These are phyloP conservation scores for Paecilomyces sp. DNA, from an alignment of 2,329 filamentous ascomycete species.

Conservation along the genomic window DNA sequence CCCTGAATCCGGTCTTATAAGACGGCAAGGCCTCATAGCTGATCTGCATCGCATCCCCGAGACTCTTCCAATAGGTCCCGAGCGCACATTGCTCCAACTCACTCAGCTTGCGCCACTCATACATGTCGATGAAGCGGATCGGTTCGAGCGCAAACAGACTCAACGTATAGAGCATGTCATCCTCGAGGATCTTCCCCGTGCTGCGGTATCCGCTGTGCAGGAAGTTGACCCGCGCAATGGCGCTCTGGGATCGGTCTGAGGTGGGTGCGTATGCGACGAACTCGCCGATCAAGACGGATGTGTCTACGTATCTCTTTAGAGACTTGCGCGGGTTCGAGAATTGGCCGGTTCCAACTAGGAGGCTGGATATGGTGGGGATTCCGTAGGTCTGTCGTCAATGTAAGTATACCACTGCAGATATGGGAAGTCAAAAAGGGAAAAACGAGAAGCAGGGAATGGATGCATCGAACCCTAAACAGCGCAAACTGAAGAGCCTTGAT, in stretches of 20 bases:
- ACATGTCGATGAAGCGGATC: slow-evolving; percentile 53
- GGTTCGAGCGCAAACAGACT: slow-evolving; percentile 61
- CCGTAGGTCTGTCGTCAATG: slow-evolving; percentile 44
- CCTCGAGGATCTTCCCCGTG: slow-evolving; percentile 52
- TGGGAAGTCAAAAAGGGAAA: background rate
- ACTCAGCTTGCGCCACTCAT: slow-evolving; percentile 63
- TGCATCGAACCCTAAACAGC: slow-evolving; percentile 44
- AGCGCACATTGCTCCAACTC: slow-evolving; percentile 62
- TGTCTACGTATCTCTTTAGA: slow-evolving; percentile 49
- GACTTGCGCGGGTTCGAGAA: slow-evolving; percentile 41
- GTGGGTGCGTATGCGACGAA: slow-evolving; percentile 38
- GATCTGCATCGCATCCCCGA: slow-evolving; percentile 66
- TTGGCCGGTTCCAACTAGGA: slow-evolving; percentile 45
- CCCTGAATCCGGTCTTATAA: slow-evolving; percentile 32
- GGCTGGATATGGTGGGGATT: slow-evolving; percentile 46
- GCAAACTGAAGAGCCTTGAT: slow-evolving; percentile 51
- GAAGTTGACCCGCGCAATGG: slow-evolving; percentile 58
- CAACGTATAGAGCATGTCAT: slow-evolving; percentile 60
- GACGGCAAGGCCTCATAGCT: slow-evolving; percentile 41
- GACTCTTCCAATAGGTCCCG: slow-evolving; percentile 62
- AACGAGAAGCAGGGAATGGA: too few species aligned
- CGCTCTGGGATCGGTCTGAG: slow-evolving; percentile 40
- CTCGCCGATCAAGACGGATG: slow-evolving; percentile 43
- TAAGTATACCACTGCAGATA: background rate
- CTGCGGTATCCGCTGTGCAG: slow-evolving; percentile 53